Evolutionary conservation across 2,329 filamentous ascomycete genomes (phyloP), one percentile per base, ranked within the genome.

Genomic region (Fusarium sp.): DNA sequence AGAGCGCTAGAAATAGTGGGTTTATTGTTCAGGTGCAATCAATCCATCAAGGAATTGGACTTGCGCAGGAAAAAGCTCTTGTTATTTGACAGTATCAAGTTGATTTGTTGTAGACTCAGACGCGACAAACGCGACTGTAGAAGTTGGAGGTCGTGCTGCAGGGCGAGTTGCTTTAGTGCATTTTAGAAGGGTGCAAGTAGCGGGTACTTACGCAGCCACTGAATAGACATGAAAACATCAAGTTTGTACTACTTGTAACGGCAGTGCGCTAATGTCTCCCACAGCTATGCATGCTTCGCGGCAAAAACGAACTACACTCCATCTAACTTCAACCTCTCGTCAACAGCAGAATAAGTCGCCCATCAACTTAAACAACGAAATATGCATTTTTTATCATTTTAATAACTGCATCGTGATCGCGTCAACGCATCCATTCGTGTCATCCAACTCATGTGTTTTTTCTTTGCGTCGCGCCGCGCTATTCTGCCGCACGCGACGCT

Each of bases 401-500:
- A 75, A 81, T 65, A 69, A 65, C 69, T 66, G 61, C 73, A 72
- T 63, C 69, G 67, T 73, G 77, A 83, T 85, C 83, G 82, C 83
- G 77, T 80, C 67, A 64, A 60, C 56, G 59, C 58, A 51, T 57
- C 63, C 75, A 73, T 72, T 75, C 72, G 68, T 76, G 81, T 48
- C 47, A 80, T 81, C 79, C 77, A 74, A 76, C 79, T 77, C 79
- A 82, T 83, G 80, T 79, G 69, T 75, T 74, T 59, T 69, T 73
- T 76, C 67, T 75, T 73, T 76, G 76, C 79, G 76, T 76, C 76
- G 81, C 80, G 81, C 81, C 77, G 80, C 79, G 81, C 81, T 77
- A 67, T 65, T 75, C 72, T 74, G 77, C 77, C 77, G 81, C 80
- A 80, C 82, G 83, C 84, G 83, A 83, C 82, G 71, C 70, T 63